These are phyloP conservation scores for Boehmeria nivea DNA, from an alignment of 306 rosid genomes.

Conservation along the genomic window DNA sequence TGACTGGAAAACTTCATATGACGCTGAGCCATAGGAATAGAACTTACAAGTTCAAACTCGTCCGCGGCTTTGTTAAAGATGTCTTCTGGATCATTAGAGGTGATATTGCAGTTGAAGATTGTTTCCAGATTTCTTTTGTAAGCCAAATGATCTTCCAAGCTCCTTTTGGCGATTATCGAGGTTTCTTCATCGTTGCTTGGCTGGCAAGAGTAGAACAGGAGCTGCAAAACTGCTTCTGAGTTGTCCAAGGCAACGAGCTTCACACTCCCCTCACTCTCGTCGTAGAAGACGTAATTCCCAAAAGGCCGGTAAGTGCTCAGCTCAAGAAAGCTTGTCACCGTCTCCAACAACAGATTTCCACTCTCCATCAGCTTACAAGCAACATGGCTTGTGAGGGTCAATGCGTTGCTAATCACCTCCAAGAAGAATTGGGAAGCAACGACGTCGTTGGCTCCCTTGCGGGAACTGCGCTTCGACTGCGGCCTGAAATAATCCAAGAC, in stretches of 20 bases:
- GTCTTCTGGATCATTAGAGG: conserved; percentile 10
- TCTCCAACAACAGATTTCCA: conserved; percentile 50
- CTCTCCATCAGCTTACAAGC: conserved; percentile 74
- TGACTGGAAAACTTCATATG: background rate
- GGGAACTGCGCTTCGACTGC: background rate
- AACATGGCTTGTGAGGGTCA: conserved; percentile 44
- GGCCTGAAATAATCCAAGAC: conserved; percentile 33
- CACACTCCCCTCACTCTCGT: conserved; percentile 41
- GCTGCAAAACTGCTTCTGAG: conserved; percentile 68
- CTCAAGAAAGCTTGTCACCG: conserved; percentile 35
- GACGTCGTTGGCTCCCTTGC: background rate
- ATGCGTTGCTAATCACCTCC: conserved; percentile 46
- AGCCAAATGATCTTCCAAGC: conserved; percentile 40
- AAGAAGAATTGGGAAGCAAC: conserved; percentile 22
- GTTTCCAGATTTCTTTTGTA: conserved; percentile 34
- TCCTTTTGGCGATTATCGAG: conserved; percentile 20
- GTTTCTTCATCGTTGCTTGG: conserved; percentile 19
- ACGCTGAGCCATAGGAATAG: background rate
- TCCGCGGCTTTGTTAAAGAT: conserved; percentile 33
- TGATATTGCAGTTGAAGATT: conserved; percentile 26
- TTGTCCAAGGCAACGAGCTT: conserved; percentile 39
- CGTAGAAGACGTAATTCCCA: conserved; percentile 59
- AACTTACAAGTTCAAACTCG: conserved; percentile 65
- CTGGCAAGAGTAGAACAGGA: conserved; percentile 50
- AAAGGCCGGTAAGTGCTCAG: conserved; percentile 81